Conservation (phyloP, 371 early-diverging fungal species). For the Phascolomyces articulosus region DNA sequence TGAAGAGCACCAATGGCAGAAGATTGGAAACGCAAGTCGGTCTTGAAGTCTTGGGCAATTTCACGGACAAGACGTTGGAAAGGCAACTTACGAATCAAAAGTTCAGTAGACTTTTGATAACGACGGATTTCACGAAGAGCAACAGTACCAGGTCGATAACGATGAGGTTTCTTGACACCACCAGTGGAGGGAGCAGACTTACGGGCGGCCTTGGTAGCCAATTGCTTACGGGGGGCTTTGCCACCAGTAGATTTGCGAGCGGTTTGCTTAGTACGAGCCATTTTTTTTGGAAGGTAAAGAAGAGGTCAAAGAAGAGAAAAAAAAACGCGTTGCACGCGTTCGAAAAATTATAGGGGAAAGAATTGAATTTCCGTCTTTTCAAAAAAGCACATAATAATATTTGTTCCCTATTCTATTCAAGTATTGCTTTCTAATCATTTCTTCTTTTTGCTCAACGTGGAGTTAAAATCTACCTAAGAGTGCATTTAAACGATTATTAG, state of each 20-base stretch:
- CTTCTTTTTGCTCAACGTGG: no score
- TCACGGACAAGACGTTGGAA: slow-evolving; percentile 98
- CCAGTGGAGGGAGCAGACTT: slow-evolving; percentile 58
- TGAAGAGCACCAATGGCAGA: slow-evolving; percentile 98
- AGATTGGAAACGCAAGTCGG: slow-evolving; percentile 97
- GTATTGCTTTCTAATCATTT: no score
- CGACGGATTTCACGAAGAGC: slow-evolving; percentile 98
- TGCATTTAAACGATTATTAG: no score
- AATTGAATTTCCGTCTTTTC: neutral
- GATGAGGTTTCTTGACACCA: slow-evolving; percentile 83
- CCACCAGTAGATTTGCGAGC: slow-evolving; percentile 60
- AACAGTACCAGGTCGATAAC: slow-evolving; percentile 89
- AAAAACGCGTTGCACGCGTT: slow-evolving; percentile 1
- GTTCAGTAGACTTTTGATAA: slow-evolving; percentile 98
- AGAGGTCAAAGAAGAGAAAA: slow-evolving; percentile 5
- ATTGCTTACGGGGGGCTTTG: slow-evolving; percentile 97
- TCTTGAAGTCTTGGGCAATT: slow-evolving; percentile 97
- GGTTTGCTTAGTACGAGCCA: slow-evolving; percentile 11
- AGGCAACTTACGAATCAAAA: slow-evolving; percentile 97
- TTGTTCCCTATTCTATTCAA: no score
- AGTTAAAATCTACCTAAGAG: no score
- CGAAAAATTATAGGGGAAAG: no score
- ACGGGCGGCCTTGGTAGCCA: slow-evolving; percentile 94
- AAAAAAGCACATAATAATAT: neutral
- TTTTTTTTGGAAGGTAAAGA: neutral